Evolutionary conservation across 176 grass and related monocot genomes (phyloP), one percentile per base, ranked within the genome.

Genomic region (Metroxylon sagu): DNA sequence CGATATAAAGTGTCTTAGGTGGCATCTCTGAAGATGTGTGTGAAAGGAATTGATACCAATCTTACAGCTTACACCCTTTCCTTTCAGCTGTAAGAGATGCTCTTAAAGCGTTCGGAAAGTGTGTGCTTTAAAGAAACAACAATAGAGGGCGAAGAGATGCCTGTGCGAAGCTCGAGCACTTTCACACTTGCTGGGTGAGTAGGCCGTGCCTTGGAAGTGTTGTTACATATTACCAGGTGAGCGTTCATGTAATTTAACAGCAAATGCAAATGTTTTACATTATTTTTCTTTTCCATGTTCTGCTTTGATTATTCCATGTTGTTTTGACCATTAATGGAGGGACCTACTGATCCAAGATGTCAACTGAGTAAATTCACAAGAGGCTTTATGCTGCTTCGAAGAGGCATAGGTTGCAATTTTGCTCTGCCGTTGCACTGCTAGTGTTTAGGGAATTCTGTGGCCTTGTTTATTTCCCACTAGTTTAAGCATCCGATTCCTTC

Each of bases 401-500:
- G 8, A 43, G 35, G 5, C 35, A 43, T 14, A 3, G 35, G 35
- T 43, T 43, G 35, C 35, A 14, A 51, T 23, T 23, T 23, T 23
- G 59, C 71, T 66, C 27, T 26, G 48, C 18, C 21, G 48, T 43
- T 43, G 12, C 7, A 15, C 6, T 28, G 14, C 6, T 35, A 55
- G 23, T 15, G 25, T 35, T 29, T 53, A 19, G 29, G 54, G 23
- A 21, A 49, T 67, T 18, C n/a, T 68, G 15, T 15, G n/a, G 52
- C 62, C 65, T 18, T 25, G 49, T 72, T 67, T 15, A 53, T 62
- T 10, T 70, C 5, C 57, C 43, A 52, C n/a, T 25, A 60, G 49
- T 14, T 59, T 64, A 61, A 67, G 87, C 79, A 90, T 85, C 87
- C 26, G 87, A 85, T 82, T 82, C 87, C 29, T 8, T 39, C 18